Evolutionary conservation across 2,329 filamentous ascomycete genomes (phyloP).

Genomic region (Ophiostoma sp.): DNA sequence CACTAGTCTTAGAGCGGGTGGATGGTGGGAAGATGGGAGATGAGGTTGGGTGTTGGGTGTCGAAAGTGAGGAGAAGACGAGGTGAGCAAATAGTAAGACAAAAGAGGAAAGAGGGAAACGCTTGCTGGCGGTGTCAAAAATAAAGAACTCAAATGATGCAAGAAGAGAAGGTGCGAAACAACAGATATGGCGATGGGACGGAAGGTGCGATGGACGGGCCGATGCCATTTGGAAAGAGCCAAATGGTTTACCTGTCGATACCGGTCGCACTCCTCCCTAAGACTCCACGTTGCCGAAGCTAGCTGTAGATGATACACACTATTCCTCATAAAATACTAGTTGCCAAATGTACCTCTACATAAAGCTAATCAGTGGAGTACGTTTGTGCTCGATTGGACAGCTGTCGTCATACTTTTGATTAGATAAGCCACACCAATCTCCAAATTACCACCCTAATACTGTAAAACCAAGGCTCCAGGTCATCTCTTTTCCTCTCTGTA

Average conservation of each 20-base stretch:
- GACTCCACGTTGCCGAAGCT: conserved; percentile 3
- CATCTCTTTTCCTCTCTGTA: not conserved
- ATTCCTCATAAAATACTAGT: too few relatives aligned
- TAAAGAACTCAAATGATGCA: not conserved
- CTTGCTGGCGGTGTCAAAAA: not conserved
- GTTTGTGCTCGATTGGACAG: conserved; percentile 5
- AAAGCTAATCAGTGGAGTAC: not conserved
- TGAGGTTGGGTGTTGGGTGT: not conserved
- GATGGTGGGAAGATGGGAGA: not conserved
- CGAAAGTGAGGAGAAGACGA: not conserved
- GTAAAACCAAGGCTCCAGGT: not conserved
- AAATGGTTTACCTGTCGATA: not conserved
- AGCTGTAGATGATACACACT: not conserved
- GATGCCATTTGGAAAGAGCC: not conserved
- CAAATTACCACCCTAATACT: not conserved
- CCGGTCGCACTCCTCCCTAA: conserved; percentile 1
- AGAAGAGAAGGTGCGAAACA: not conserved
- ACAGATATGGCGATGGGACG: not conserved
- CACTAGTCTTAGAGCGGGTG: not conserved
- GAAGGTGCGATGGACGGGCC: not conserved
- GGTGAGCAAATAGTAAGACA: not conserved
- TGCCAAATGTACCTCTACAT: not conserved
- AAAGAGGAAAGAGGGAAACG: not conserved
- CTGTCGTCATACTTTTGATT: conserved; percentile 10
- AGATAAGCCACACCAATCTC: not conserved